These are phyloP conservation scores for Aspergillus wentii DNA, from an alignment of 495 filamentous ascomycete genomes.

Conservation along the genomic window DNA sequence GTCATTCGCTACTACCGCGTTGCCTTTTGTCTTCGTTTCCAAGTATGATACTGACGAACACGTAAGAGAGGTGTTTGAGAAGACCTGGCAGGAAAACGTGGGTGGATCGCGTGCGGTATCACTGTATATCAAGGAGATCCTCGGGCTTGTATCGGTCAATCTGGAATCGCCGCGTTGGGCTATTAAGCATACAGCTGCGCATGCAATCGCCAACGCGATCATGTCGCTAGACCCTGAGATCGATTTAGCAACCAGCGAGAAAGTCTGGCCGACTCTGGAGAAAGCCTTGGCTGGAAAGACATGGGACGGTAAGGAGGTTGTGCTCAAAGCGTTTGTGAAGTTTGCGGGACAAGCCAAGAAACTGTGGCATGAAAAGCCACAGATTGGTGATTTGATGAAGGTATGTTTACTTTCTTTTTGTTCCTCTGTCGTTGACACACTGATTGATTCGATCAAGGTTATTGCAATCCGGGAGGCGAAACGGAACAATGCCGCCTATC, in stretches of 20 bases:
- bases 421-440: slow-evolving; percentile 2
- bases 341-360: slow-evolving; percentile 60
- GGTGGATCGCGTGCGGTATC: slow-evolving; percentile 76
- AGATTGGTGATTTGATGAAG: slow-evolving; percentile 47
- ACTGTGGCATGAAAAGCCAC: slow-evolving; percentile 50
- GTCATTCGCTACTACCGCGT: slow-evolving; percentile 61
- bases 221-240: slow-evolving; percentile 56
- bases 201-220: slow-evolving; percentile 71
- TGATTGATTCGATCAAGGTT: slow-evolving; percentile 15
- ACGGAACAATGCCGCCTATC: slow-evolving; percentile 77
- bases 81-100: slow-evolving; percentile 86
- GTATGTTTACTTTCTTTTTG: slow-evolving; percentile 32
- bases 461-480: slow-evolving; percentile 85
- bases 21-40: slow-evolving; percentile 84
- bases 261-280: slow-evolving; percentile 77
- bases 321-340: slow-evolving; percentile 77
- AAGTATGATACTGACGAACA: slow-evolving; percentile 80
- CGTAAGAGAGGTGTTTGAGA: slow-evolving; percentile 67
- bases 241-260: slow-evolving; percentile 48
- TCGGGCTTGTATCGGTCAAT: slow-evolving; percentile 57
- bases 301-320: slow-evolving; percentile 88
- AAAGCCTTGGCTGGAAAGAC: slow-evolving; percentile 80
- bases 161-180: slow-evolving; percentile 79
- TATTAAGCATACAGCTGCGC: slow-evolving; percentile 81
- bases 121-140: slow-evolving; percentile 80